phyloP scores from a whole-genome alignment of 139 green algal genomes.

The Haematococcus sp. region DNA sequence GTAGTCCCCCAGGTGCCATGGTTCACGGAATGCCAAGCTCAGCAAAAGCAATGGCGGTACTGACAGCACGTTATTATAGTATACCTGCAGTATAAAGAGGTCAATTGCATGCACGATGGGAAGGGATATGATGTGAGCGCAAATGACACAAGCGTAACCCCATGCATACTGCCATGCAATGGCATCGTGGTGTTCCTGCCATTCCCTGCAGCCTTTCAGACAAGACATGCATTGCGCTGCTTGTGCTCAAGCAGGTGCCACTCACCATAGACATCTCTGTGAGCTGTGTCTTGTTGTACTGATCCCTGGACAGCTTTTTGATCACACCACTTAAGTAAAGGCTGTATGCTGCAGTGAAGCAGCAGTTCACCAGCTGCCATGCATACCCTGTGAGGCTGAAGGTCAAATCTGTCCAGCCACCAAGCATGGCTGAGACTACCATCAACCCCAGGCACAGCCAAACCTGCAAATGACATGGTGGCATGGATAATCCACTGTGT shows the following conservation, averaged over 20 bases:
- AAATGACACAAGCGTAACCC: no score
- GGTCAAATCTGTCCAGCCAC: slow-evolving; percentile 76
- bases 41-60: slow-evolving; percentile 77
- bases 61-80: slow-evolving; percentile 94
- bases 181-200: background rate
- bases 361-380: slow-evolving; percentile 89
- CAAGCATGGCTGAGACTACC: slow-evolving; percentile 70
- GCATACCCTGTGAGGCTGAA: slow-evolving; percentile 80
- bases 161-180: background rate
- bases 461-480: slow-evolving; percentile 22
- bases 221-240: no score
- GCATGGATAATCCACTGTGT: no score
- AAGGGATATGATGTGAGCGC: no score
- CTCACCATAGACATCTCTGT: slow-evolving; percentile 36
- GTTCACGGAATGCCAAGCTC: slow-evolving; percentile 61
- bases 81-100: slow-evolving; percentile 19
- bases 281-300: slow-evolving; percentile 24
- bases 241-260: no score
- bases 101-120: background rate
- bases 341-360: slow-evolving; percentile 80
- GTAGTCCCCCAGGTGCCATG: slow-evolving; percentile 20
- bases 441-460: slow-evolving; percentile 82
- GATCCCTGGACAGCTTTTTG: slow-evolving; percentile 8
- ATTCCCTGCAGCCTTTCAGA: no score
- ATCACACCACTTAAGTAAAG: slow-evolving; percentile 78